Conservation (phyloP, 108 stramenopile genomes). For the Cylindrotheca fusiformis region DNA sequence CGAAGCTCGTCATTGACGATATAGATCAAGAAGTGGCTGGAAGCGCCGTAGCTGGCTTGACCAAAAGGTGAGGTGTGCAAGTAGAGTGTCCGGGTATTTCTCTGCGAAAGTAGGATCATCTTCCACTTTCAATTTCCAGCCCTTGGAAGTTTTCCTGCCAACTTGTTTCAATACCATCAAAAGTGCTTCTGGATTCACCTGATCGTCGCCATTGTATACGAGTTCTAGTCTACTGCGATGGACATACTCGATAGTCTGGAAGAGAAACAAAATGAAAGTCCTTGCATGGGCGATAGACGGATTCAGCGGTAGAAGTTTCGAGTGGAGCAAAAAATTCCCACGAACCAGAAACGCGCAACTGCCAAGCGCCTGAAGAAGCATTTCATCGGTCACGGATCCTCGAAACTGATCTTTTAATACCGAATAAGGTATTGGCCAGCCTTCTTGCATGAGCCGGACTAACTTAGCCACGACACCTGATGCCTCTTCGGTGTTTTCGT, state of each 20-base stretch:
- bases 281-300: slow-evolving; percentile 48
- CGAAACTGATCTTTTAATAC: slow-evolving; percentile 57
- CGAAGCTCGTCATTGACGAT: slow-evolving; percentile 1
- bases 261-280: slow-evolving; percentile 67
- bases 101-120: slow-evolving; percentile 61
- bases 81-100: slow-evolving; percentile 42
- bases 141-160: slow-evolving; percentile 40
- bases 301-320: slow-evolving; percentile 38
- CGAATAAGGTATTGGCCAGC: slow-evolving; percentile 71
- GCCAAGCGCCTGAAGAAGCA: slow-evolving; percentile 55
- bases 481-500: slow-evolving; percentile 1
- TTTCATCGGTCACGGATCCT: slow-evolving; percentile 29
- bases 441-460: slow-evolving; percentile 55
- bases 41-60: slow-evolving; percentile 42
- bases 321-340: slow-evolving; percentile 79
- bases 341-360: slow-evolving; percentile 76
- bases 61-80: slow-evolving; percentile 68
- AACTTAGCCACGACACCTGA: slow-evolving; percentile 43
- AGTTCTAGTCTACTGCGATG: slow-evolving; percentile 54
- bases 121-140: slow-evolving; percentile 67
- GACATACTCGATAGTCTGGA: slow-evolving; percentile 68
- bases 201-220: slow-evolving; percentile 29
- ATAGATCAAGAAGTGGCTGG: slow-evolving; percentile 9
- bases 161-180: slow-evolving; percentile 61
- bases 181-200: slow-evolving; percentile 45